Conservation (phyloP, 106 monocot species). For the Dioscorea alata region DNA sequence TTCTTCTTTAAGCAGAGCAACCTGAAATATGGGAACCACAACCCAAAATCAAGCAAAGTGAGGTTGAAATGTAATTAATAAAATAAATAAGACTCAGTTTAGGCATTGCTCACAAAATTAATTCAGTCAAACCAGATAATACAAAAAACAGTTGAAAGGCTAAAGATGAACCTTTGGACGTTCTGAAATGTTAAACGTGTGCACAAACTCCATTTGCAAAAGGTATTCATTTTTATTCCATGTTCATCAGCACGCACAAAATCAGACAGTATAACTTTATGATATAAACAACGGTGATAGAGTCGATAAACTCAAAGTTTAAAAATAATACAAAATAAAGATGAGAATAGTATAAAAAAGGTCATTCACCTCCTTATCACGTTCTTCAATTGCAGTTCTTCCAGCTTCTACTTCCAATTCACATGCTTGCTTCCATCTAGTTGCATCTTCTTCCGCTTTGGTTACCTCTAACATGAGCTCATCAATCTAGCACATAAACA, state of each 20-base stretch:
- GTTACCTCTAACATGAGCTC: constrained; percentile 32
- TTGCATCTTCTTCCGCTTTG: constrained; percentile 47
- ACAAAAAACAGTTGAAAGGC: too few relatives aligned
- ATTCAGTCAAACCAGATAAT: too few relatives aligned
- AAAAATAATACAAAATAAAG: too few relatives aligned
- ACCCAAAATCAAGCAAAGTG: not conserved
- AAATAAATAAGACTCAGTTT: not conserved
- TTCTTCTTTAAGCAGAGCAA: constrained; percentile 37
- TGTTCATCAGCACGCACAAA: not conserved
- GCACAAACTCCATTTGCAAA: not conserved
- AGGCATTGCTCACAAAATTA: too few relatives aligned
- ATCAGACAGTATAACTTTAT: too few relatives aligned
- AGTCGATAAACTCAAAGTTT: too few relatives aligned
- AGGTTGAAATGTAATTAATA: not conserved
- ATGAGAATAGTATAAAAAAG: not conserved
- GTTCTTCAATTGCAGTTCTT: constrained; percentile 39
- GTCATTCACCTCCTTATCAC: constrained; percentile 42
- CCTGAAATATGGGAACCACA: constrained; percentile 8
- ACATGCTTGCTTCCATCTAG: constrained; percentile 66
- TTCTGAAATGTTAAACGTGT: not conserved
- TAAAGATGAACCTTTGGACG: not conserved
- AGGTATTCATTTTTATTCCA: too few relatives aligned
- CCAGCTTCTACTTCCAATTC: constrained; percentile 72
- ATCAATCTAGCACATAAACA: constrained; percentile 28
- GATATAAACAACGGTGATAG: too few relatives aligned